Percentiles rank a stretch among this genome's conserved stretches.
phyloP scores from a whole-genome alignment of 2,329 filamentous ascomycete species.

The Bipolaris sorokiniana region DNA sequence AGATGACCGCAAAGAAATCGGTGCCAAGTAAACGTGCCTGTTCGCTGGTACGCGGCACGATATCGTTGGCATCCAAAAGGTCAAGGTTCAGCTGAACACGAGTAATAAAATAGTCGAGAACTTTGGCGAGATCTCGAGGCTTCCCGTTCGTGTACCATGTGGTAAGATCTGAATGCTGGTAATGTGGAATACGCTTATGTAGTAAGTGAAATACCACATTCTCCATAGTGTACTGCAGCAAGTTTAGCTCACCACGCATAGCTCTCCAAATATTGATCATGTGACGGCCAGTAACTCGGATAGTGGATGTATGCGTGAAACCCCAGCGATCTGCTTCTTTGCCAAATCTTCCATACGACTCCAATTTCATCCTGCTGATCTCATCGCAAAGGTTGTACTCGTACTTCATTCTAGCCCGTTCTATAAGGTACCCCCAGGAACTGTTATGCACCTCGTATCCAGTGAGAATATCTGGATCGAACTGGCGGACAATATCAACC shows the following conservation, averaged over 20 bases:
- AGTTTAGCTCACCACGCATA: slow-evolving; percentile 89
- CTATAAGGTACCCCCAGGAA: slow-evolving; percentile 95
- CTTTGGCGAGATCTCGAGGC: slow-evolving; percentile 71
- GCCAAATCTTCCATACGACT: slow-evolving; percentile 82
- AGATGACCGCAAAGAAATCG: slow-evolving; percentile 96
- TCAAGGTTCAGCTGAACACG: slow-evolving; percentile 84
- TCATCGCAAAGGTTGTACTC: slow-evolving; percentile 92
- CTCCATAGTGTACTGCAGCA: slow-evolving; percentile 95
- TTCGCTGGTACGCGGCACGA: slow-evolving; percentile 88
- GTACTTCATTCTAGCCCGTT: slow-evolving; percentile 83
- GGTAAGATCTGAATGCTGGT: slow-evolving; percentile 78
- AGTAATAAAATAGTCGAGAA: slow-evolving; percentile 77
- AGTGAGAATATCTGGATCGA: slow-evolving; percentile 91
- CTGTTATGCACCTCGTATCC: slow-evolving; percentile 93
- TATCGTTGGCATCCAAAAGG: slow-evolving; percentile 87
- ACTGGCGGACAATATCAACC: slow-evolving; percentile 79
- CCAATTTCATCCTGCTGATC: slow-evolving; percentile 83
- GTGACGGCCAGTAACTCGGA: slow-evolving; percentile 90
- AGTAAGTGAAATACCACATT: slow-evolving; percentile 92
- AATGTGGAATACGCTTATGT: slow-evolving; percentile 86
- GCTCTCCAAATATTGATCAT: slow-evolving; percentile 98
- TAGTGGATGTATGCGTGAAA: slow-evolving; percentile 90
- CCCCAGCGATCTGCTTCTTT: slow-evolving; percentile 91
- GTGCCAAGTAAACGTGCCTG: slow-evolving; percentile 91
- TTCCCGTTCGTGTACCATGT: slow-evolving; percentile 77